phyloP scores from a whole-genome alignment of 257 asterid genomes.

The Petrea volubilis region DNA sequence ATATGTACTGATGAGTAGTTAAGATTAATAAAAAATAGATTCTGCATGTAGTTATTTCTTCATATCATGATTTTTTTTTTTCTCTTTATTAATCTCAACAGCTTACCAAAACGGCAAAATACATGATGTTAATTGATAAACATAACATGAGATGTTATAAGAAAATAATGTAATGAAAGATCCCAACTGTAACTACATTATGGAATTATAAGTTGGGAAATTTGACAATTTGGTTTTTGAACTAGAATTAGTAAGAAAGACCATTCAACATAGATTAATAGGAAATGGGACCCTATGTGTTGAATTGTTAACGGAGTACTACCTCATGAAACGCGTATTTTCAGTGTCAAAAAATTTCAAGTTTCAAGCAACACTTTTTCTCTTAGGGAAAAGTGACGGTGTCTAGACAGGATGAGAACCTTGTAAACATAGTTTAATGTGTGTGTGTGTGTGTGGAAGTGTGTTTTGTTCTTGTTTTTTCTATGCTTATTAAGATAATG shows the following conservation, averaged over 20 bases:
- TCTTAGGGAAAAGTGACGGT: slow-evolving; percentile 49
- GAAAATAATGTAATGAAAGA: no score
- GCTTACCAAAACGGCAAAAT: no score
- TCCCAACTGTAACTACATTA: not conserved
- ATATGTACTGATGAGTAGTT: no score
- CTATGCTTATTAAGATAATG: slow-evolving; percentile 41
- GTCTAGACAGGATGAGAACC: slow-evolving; percentile 77
- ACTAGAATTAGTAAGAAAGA: slow-evolving; percentile 13
- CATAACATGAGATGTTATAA: no score
- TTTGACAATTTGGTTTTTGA: not conserved
- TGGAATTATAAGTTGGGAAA: not conserved
- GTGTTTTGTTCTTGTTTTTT: slow-evolving; percentile 44
- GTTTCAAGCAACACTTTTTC: slow-evolving; percentile 45
- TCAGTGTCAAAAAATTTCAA: slow-evolving; percentile 30
- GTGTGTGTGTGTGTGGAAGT: slow-evolving; percentile 48
- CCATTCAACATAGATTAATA: slow-evolving; percentile 19
- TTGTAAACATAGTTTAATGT: slow-evolving; percentile 67
- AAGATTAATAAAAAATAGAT: no score
- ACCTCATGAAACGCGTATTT: slow-evolving; percentile 45
- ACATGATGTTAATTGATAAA: no score
- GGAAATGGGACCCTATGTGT: slow-evolving; percentile 32
- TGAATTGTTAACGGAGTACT: slow-evolving; percentile 27
- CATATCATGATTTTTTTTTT: no score
- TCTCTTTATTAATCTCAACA: no score
- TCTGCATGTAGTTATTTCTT: no score